Evolutionary conservation across 2,329 filamentous ascomycete genomes (phyloP), one percentile per base, ranked within the genome.

Genomic region (Stagonosporopsis tanaceti): DNA sequence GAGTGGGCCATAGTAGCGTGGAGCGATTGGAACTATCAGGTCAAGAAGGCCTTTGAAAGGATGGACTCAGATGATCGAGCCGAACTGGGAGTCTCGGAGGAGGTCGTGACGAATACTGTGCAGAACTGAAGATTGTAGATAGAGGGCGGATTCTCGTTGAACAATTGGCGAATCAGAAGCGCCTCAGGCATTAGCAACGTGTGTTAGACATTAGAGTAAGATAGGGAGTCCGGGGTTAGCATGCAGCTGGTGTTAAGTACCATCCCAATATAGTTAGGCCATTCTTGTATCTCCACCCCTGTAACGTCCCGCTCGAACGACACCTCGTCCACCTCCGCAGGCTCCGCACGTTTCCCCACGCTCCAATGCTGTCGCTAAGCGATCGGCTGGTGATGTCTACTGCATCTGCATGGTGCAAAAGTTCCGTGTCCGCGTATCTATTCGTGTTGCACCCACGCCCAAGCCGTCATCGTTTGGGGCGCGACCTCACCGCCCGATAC

Each of bases 1-100:
- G 91, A 96, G 72, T 96, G 92, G 92, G 77, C 84, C 2, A 89
- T 96, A 69, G 90, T 96, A 25, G 88, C 86, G 1, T 82, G 87
- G 74, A 92, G 90, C 72, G 82, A 92, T 64, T 96, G 92, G 91
- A 84, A 92, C 1, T 77, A 81, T 53, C 88, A 94, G 76, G 90
- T 93, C 27, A 76, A 83, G 53, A 88, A 85, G 67, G 91, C 90
- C 0, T 87, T 92, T 71, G 82, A 85, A 53, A 82, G 91, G 56
- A 87, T 94, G 80, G 89, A 92, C 67, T 63, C 72, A 2, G 75
- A 72, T 35, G 78, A 80, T 9, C 69, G 77, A 54, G 75, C 75
- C n/a, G 80, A 82, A 66, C 46, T 71, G 47, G 76, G 72, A 25
- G 67, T 69, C 28, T 53, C 69, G 22, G 65, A 68, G 35, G 71